Evolutionary conservation across 2,329 filamentous ascomycete species (phyloP).

Genomic region (Cladophialophora bantiana): DNA sequence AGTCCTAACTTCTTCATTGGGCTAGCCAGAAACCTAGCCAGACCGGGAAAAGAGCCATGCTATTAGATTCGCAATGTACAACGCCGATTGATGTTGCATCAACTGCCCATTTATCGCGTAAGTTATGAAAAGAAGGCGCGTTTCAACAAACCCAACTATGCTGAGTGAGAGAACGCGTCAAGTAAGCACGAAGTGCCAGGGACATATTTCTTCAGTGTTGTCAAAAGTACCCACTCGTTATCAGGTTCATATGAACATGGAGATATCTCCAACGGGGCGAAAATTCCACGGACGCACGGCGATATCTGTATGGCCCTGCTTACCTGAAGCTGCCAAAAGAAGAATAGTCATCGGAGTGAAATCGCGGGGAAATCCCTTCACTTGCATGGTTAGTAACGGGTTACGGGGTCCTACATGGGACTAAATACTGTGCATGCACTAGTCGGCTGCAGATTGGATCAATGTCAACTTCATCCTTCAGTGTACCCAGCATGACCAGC

Average conservation of each 20-base stretch:
- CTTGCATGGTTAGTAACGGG: background rate
- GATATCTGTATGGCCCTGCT: background rate
- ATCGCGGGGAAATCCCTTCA: background rate
- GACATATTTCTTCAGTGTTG: background rate
- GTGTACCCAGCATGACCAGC: background rate
- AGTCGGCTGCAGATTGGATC: background rate
- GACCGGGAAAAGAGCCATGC: background rate
- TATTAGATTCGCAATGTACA: background rate
- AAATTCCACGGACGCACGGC: slow-evolving; percentile 21
- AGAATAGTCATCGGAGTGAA: background rate
- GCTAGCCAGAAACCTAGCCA: background rate
- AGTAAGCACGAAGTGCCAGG: background rate
- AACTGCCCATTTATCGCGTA: background rate
- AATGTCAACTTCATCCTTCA: background rate
- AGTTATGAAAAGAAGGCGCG: background rate
- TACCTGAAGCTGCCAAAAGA: background rate
- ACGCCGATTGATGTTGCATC: background rate
- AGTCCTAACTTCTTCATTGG: background rate
- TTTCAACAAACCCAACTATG: background rate
- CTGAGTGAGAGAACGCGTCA: background rate
- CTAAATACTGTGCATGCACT: background rate
- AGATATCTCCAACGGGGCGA: background rate
- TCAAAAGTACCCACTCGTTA: background rate
- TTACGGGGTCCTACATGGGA: background rate
- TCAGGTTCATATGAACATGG: background rate